Conservation (phyloP, 2,329 filamentous ascomycete species). For the Sclerotinia borealis region DNA sequence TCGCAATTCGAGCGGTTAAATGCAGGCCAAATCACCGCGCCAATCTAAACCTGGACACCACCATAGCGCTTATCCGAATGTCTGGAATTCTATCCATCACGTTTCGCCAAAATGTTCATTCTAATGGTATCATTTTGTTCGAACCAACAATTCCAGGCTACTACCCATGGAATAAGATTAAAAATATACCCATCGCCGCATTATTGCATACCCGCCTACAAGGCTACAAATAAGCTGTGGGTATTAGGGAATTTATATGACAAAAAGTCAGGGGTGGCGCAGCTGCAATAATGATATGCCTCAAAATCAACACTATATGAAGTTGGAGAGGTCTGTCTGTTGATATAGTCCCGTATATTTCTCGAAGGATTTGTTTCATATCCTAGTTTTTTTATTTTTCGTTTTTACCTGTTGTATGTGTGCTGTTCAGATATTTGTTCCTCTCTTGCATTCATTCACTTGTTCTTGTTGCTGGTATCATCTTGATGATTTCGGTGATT, state of each 20-base stretch:
- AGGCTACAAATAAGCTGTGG: background rate
- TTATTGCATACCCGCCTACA: background rate
- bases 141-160: background rate
- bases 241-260: background rate
- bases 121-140: background rate
- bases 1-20: background rate
- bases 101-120: background rate
- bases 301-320: background rate
- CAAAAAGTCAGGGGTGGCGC: background rate
- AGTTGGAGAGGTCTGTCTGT: background rate
- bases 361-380: background rate
- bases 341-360: background rate
- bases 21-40: background rate
- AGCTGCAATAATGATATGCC: background rate
- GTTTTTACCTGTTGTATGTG: background rate
- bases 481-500: background rate
- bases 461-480: background rate
- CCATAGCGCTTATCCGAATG: background rate
- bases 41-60: background rate
- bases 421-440: too few relatives aligned
- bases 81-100: background rate
- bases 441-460: background rate
- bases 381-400: background rate
- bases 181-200: background rate
- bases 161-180: background rate